Base-by-base conservation (phyloP, 2,329 filamentous ascomycete genomes). In the Cladosporium phlei region DNA sequence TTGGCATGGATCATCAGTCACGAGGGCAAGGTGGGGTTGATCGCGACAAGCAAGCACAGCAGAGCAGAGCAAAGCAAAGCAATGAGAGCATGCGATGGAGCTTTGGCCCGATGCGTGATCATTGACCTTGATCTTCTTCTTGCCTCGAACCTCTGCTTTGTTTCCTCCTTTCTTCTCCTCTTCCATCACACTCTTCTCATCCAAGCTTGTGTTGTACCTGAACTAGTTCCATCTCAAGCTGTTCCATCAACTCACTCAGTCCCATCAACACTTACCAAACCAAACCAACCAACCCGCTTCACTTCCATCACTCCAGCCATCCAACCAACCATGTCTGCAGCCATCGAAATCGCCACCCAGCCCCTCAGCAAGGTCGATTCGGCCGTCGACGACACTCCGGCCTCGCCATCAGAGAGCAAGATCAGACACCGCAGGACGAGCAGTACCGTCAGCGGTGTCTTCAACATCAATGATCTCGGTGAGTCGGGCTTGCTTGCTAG, bases 331-430 rank as follows among this genome's bases (percentile, higher is more conserved):
- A 68, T 83, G 79, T 73, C 79, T 61, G 70, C 74, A 54, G 74
- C 71, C 62, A 59, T 68, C n/a, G n/a, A n/a, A n/a, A n/a, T n/a
- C 47, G 65, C 66, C 52, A 59, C 51, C 54, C 59, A 54, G 37
- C 79, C 84, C 62, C 80, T 95, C 66, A 78, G 79, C 71, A 95
- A 94, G 76, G 82, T 95, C 74, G 90, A 96, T 71, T 95, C 90
- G 51, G 88, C 88, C 74, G 82, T 94, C 64, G 83, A 88, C 66
- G 87, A 88, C 69, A 54, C 60, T 20, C 70, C 90, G 56, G 77
- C 79, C 60, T 83, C 82, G 49, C 78, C 85, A 25, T 79, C 83
- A 65, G 83, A 88, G 55, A 73, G 75, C 59, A 79, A 79, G 66
- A 79, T 78, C 64, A 70, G 71, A 55, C 78, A 84, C 64, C 78